phyloP scores from a whole-genome alignment of 768 basidiomycete species.

The Russula dissimulans region DNA sequence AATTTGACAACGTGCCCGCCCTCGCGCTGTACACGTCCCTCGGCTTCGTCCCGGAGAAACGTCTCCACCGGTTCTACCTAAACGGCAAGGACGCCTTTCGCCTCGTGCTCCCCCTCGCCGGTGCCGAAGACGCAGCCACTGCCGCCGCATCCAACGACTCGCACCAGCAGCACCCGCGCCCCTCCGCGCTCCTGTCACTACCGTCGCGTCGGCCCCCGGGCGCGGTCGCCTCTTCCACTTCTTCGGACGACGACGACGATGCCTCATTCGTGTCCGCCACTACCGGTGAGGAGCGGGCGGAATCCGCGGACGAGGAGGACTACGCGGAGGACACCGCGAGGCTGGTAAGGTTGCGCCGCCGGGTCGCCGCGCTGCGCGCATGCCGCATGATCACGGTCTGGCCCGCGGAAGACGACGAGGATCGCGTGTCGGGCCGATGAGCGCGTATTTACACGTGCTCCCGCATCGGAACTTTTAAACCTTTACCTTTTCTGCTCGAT shows the following conservation, averaged over 20 bases:
- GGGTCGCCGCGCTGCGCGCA: constrained; percentile 11
- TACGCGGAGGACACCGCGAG: constrained; percentile 4
- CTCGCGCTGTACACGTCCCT: constrained; percentile 84
- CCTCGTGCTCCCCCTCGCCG: constrained; percentile 55
- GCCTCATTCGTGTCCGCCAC: neutral
- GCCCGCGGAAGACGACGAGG: constrained; percentile 15
- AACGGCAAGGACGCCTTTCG: constrained; percentile 96
- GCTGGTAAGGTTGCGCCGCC: constrained; percentile 13
- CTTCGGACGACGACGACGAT: neutral
- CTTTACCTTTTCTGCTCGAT: too few relatives aligned
- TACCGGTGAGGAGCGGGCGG: neutral
- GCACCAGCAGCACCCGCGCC: neutral
- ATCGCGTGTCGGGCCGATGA: constrained; percentile 18
- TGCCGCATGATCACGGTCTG: constrained; percentile 19
- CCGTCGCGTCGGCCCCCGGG: neutral
- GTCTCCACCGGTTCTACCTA: constrained; percentile 89
- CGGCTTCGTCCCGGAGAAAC: constrained; percentile 94
- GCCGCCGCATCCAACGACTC: neutral
- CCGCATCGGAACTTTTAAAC: too few relatives aligned
- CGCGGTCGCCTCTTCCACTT: too few relatives aligned
- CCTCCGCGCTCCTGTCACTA: neutral
- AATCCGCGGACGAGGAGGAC: neutral
- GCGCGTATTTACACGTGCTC: too few relatives aligned
- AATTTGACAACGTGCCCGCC: constrained; percentile 85
- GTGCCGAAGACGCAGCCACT: neutral